Base-by-base conservation (phyloP, 164 flowering plant genomes). In the Liquidambar formosana region DNA sequence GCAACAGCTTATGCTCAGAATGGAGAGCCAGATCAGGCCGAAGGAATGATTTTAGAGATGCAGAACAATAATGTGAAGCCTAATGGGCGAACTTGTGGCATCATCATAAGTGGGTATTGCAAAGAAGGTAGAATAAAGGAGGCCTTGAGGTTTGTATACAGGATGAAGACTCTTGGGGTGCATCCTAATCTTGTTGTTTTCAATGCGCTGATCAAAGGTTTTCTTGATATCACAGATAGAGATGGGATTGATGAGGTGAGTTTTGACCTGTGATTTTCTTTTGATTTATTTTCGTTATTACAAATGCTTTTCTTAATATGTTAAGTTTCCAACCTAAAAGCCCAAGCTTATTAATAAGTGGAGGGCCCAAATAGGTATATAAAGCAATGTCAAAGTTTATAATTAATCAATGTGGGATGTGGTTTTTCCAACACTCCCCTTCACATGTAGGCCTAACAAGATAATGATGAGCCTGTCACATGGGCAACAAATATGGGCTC, bases 121-220 rank as follows among this genome's bases (percentile, higher is more conserved):
- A 71, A 75, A 76, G 83, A 83, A 73, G 75, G 83, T 1, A 83
- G 73, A 22, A 78, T 78, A 78, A 63, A 18, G 44, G 86, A 83
- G 12, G 86, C 83, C 41, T 62, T 73, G 77, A 72, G 79, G 71
- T 80, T 83, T 60, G 65, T 83, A 23, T 60, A 76, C 66, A 74
- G 73, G 47, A 89, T 93, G 91, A 89, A 81, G 80, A 82, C 80
- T 62, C 78, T 88, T 18, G 73, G 82, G 3, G 80, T 88, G 79
- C 76, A 63, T 41, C 97, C 97, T 18, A 90, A 88, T 75, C 88
- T 88, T 54, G 80, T 90, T 22, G 62, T 87, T 65, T 89, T 90
- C 80, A 93, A 93, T 68, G 78, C 96, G 16, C 81, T 89, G 47
- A 83, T 93, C 76, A 89, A 90, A 78, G 96, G 96, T 1, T 90